Percentiles rank a stretch among this genome's conserved stretches.
Conservation (phyloP, 306 rosid genomes). For the Cicer cuneatum region DNA sequence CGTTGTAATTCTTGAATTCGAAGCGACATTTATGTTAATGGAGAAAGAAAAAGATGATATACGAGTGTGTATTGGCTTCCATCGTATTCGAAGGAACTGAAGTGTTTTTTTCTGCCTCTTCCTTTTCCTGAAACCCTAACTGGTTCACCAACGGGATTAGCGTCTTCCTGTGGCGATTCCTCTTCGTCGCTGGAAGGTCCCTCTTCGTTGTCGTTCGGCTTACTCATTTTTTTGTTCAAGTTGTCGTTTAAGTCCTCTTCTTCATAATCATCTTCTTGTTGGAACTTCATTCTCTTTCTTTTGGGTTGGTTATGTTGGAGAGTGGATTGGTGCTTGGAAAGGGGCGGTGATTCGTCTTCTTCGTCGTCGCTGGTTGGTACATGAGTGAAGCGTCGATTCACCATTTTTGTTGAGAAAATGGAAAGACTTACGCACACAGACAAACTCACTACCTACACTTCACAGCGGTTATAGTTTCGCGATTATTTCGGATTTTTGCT, state of each 20-base stretch:
- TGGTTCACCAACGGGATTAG: conserved; percentile 78
- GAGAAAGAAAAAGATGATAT: background rate
- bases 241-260: background rate
- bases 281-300: conserved; percentile 64
- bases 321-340: conserved; percentile 18
- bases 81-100: conserved; percentile 68
- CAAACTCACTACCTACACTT: background rate
- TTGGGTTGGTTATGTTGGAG: conserved; percentile 1
- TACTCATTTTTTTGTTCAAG: conserved; percentile 16
- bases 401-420: conserved; percentile 49
- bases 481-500: too few relatives aligned
- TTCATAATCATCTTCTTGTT: conserved; percentile 22
- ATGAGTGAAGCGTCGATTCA: conserved; percentile 77
- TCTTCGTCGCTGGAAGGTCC: conserved; percentile 40
- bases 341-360: conserved; percentile 57
- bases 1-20: background rate
- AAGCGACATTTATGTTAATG: background rate
- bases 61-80: conserved; percentile 76
- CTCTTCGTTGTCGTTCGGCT: conserved; percentile 45
- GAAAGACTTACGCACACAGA: background rate
- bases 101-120: conserved; percentile 63
- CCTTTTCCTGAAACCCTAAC: conserved; percentile 81
- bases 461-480: background rate
- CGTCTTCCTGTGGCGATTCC: conserved; percentile 68
- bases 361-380: conserved; percentile 72